Evolutionary conservation across 768 basidiomycete genomes (phyloP).

Genomic region (Boletus rex-veris): DNA sequence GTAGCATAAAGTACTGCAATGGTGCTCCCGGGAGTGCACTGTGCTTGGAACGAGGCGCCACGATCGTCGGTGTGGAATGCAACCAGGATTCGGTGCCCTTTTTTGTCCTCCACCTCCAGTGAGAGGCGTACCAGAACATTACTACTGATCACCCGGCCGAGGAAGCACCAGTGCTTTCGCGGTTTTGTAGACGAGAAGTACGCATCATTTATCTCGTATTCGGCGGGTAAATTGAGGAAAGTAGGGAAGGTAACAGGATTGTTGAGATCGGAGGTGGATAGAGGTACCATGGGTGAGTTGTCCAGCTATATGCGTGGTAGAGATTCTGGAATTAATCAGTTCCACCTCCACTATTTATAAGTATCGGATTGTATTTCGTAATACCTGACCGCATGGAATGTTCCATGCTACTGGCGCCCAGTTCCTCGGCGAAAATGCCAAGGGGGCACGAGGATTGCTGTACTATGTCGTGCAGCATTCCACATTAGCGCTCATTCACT

Average conservation of each 20-base stretch:
- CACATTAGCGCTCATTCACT: not conserved
- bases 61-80: constrained; percentile 33
- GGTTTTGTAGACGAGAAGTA: constrained; percentile 24
- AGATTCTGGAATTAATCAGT: not conserved
- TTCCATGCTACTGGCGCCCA: not conserved
- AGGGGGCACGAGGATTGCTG: not conserved
- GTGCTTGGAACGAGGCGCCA: constrained; percentile 19
- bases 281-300: constrained; percentile 17
- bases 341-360: constrained; percentile 14
- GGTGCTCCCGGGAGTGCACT: constrained; percentile 27
- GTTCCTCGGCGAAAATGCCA: not conserved
- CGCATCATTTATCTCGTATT: constrained; percentile 16
- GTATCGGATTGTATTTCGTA: not conserved
- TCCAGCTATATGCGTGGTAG: not conserved
- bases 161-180: constrained; percentile 31
- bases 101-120: constrained; percentile 29
- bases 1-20: constrained; percentile 32
- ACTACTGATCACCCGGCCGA: constrained; percentile 25
- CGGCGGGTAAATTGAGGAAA: constrained; percentile 22
- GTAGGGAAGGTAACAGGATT: constrained; percentile 21
- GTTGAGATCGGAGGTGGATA: constrained; percentile 27
- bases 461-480: not conserved
- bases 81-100: constrained; percentile 22
- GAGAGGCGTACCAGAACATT: constrained; percentile 26
- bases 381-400: not conserved